These are phyloP conservation scores for Thelephora ganbajun DNA, from an alignment of 768 basidiomycete species.

Conservation along the genomic window DNA sequence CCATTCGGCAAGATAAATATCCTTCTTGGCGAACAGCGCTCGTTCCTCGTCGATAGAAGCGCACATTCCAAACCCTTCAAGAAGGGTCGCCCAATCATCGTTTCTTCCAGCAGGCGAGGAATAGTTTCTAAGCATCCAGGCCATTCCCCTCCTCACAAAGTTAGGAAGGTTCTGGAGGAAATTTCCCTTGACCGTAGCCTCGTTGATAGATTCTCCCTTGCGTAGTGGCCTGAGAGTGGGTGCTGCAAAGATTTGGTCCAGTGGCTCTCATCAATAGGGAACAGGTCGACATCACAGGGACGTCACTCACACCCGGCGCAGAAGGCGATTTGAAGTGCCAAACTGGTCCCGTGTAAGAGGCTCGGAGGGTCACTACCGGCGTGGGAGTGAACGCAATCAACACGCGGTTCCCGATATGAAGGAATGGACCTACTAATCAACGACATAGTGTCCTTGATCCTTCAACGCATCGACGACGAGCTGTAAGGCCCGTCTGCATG, in stretches of 20 bases:
- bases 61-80: conserved; percentile 8
- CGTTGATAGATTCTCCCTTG: conserved; percentile 11
- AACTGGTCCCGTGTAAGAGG: conserved; percentile 15
- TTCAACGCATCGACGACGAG: conserved; percentile 19
- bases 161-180: conserved; percentile 12
- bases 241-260: not conserved
- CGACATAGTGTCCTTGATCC: conserved; percentile 25
- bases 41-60: conserved; percentile 13
- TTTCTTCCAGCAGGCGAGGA: conserved; percentile 15
- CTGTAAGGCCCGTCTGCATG: conserved; percentile 24
- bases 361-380: conserved; percentile 16
- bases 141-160: conserved; percentile 12
- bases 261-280: conserved; percentile 6
- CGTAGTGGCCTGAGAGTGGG: conserved; percentile 4
- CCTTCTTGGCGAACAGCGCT: conserved; percentile 12
- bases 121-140: conserved; percentile 12
- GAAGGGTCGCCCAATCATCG: conserved; percentile 14
- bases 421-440: conserved; percentile 20
- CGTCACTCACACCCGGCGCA: conserved; percentile 15
- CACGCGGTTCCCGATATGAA: not conserved
- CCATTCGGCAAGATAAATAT: conserved; percentile 14
- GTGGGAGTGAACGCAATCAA: conserved; percentile 2
- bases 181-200: conserved; percentile 8
- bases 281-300: not conserved
- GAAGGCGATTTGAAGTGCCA: conserved; percentile 16